These are phyloP conservation scores for Umbilicaria muhlenbergii DNA, from an alignment of 495 filamentous ascomycete genomes.

Conservation along the genomic window DNA sequence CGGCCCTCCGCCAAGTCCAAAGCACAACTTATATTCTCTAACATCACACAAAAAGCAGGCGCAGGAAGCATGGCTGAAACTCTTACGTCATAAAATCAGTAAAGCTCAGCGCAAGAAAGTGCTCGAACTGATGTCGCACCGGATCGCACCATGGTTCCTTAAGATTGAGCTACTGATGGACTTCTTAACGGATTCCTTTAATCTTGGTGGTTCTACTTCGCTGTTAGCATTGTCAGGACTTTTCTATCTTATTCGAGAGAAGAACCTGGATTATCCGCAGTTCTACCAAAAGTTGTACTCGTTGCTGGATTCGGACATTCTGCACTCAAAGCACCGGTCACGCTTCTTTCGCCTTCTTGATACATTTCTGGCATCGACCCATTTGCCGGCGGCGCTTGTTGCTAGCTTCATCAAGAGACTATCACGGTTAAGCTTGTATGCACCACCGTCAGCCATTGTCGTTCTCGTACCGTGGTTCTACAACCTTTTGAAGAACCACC, in stretches of 20 bases:
- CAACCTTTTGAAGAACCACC: conserved; percentile 84
- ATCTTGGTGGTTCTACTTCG: conserved; percentile 69
- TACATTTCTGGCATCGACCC: conserved; percentile 80
- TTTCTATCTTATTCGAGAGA: conserved; percentile 84
- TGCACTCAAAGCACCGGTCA: conserved; percentile 88
- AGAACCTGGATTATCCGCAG: conserved; percentile 88
- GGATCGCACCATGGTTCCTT: conserved; percentile 75
- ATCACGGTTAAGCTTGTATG: conserved; percentile 62
- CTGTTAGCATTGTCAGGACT: conserved; percentile 83
- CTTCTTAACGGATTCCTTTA: conserved; percentile 85
- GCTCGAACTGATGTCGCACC: conserved; percentile 53
- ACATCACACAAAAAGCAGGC: conserved; percentile 36
- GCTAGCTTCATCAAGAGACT: conserved; percentile 94
- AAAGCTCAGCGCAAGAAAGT: conserved; percentile 66
- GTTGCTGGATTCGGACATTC: conserved; percentile 62
- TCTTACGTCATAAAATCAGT: conserved; percentile 49
- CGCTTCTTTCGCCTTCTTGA: conserved; percentile 87
- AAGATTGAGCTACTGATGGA: conserved; percentile 88
- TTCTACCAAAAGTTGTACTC: conserved; percentile 95
- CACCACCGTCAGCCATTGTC: conserved; percentile 77
- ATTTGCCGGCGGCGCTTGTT: conserved; percentile 78
- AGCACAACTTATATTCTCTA: conserved; percentile 31
- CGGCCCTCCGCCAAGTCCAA: conserved; percentile 42
- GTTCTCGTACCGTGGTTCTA: conserved; percentile 85
- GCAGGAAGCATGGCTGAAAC: conserved; percentile 70